Base-by-base conservation (phyloP, 345 rosid species). In the Rhodamnia rubescens region DNA sequence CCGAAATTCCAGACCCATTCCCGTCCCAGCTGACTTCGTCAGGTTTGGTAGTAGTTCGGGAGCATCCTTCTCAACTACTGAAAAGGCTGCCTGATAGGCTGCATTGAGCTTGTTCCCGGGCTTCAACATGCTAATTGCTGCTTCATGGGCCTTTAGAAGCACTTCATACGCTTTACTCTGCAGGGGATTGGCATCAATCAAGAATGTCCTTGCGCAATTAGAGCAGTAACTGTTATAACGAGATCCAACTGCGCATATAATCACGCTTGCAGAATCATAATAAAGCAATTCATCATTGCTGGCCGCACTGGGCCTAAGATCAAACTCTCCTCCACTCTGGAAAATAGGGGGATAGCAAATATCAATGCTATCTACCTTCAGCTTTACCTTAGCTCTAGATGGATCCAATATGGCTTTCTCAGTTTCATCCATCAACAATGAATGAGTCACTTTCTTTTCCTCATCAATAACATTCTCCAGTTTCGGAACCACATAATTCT, bases 311-410 rank as follows among this genome's bases (percentile, higher is more conserved):
- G 99, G 99, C 85, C 91, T 95, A 85, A 97, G 96, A 92, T 97
- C 98, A 91, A 95, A 97, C 75, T 91, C 87, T 29, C 95, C 98
- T 84, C 99, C 99, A 86, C 98, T 97, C 88, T 96, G 99, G 87
- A 97, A 96, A 82, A 97, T 93, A 2, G 98, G 98, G 83, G 98
- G 99, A 85, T 97, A 97, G 87, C 99, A 97, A 58, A 95, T 96
- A 86, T 97, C 99, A 64, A 97, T 96, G 86, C 96, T 97, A 86
- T 93, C 98, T 55, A 97, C 92, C 93, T 88, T 96, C 88, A 95
- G 92, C 93, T 96, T 97, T 86, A 94, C 96, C 87, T 92, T 90
- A 84, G 95, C 95, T 87, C 89, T 93, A 53, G 97, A 85, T 53
- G 99, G 98, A 87, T 95, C 96, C 84, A 95, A 61, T 87, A 97